Percentiles rank a stretch among this genome's conserved stretches.
Conservation (phyloP, 805 yeast genomes). For the Cyberlindnera bimundalis region DNA sequence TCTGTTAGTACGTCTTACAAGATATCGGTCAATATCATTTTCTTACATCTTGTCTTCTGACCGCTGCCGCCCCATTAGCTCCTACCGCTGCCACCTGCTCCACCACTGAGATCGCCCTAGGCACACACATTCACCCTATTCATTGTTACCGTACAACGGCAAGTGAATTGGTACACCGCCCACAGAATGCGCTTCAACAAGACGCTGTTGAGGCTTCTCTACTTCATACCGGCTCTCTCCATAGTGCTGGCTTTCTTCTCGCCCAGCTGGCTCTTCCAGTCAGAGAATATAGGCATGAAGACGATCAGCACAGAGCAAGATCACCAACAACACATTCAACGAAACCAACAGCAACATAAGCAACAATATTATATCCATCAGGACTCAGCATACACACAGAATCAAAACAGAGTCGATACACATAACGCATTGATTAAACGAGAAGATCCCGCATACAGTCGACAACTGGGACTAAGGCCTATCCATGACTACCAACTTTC, state of each 20-base stretch:
- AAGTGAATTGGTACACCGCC: not conserved
- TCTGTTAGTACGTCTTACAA: no score
- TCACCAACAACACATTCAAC: conserved; percentile 1
- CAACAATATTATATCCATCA: not conserved
- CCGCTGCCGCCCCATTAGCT: no score
- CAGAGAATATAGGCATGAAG: not conserved
- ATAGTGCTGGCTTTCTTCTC: conserved; percentile 9
- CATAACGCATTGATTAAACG: conserved; percentile 5
- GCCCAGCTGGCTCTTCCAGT: conserved; percentile 11
- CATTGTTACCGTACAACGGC: not conserved
- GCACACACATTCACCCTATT: not conserved
- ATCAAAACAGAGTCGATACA: not conserved
- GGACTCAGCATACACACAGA: conserved; percentile 2
- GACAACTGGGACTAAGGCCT: conserved; percentile 32
- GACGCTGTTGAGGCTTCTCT: conserved; percentile 1
- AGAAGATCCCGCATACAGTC: conserved; percentile 5
- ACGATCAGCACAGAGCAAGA: not conserved
- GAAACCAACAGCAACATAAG: not conserved
- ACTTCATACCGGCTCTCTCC: conserved; percentile 9
- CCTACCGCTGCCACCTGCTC: no score
- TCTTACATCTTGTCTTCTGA: no score
- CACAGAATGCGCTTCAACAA: conserved; percentile 2
- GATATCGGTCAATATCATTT: no score
- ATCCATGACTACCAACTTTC: conserved; percentile 71
- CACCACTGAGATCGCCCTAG: no score